These are phyloP conservation scores for Cyberlindnera maclurae DNA, from an alignment of 805 yeast species.

Conservation along the genomic window DNA sequence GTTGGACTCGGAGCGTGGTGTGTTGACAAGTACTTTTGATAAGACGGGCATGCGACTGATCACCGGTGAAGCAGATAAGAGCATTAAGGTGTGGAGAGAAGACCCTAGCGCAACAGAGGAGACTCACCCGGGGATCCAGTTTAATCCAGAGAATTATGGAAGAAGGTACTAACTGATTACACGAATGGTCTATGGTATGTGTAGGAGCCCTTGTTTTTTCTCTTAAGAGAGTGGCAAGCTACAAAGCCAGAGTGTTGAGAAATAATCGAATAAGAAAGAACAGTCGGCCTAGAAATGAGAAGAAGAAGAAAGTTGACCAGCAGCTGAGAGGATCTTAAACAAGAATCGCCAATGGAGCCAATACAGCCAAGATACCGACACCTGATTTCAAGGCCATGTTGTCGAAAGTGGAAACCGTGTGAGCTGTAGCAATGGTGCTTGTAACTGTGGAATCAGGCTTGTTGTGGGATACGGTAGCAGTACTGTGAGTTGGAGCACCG, in stretches of 20 bases:
- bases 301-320: neutral
- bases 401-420: neutral
- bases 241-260: no score
- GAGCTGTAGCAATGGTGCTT: neutral
- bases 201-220: no score
- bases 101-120: constrained; percentile 27
- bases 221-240: neutral
- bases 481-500: neutral
- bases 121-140: constrained; percentile 20
- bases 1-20: constrained; percentile 55
- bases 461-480: no score
- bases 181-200: no score
- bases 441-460: no score
- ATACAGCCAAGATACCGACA: neutral
- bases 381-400: neutral
- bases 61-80: constrained; percentile 88
- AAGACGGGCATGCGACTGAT: constrained; percentile 71
- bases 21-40: constrained; percentile 70
- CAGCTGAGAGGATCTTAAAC: neutral
- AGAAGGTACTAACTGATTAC: constrained; percentile 10
- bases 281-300: neutral
- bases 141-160: constrained; percentile 16
- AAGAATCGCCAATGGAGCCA: neutral
- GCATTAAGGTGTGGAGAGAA: constrained; percentile 68
- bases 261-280: no score